These are phyloP conservation scores for Cryphonectria nitschkei DNA, from an alignment of 2,329 filamentous ascomycete genomes.

Conservation along the genomic window DNA sequence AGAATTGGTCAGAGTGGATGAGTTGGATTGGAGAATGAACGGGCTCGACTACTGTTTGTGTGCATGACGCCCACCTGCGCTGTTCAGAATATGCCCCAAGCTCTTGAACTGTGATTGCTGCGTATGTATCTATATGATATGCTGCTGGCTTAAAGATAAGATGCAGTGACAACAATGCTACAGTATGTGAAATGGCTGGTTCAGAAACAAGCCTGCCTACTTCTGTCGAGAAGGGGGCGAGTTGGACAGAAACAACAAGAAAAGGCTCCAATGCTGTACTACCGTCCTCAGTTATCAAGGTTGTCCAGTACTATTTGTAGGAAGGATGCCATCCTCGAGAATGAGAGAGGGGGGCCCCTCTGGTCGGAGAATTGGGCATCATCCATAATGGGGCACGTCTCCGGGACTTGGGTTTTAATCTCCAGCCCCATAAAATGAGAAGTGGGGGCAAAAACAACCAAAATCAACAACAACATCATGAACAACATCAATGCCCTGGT, in stretches of 20 bases:
- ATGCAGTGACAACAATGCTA: not conserved
- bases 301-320: not conserved
- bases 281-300: not conserved
- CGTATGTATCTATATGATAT: too few species aligned
- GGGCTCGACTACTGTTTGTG: not conserved
- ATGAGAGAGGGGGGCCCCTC: not conserved
- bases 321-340: not conserved
- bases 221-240: not conserved
- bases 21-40: not conserved
- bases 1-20: not conserved
- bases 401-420: not conserved
- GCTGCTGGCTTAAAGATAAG: not conserved
- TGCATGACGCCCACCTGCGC: not conserved
- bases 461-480: conserved; percentile 5
- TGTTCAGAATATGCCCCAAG: not conserved
- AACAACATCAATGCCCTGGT: not conserved
- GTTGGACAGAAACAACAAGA: not conserved
- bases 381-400: conserved; percentile 2
- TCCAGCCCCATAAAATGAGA: not conserved
- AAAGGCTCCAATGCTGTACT: too few species aligned
- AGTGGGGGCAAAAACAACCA: conserved; percentile 1
- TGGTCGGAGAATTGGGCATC: conserved; percentile 8
- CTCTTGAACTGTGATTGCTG: not conserved
- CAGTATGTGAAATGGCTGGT: not conserved
- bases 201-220: not conserved